Percentiles rank a stretch among this genome's conserved stretches.
Evolutionary conservation across 139 green algal species (phyloP).

Genomic region (Haematococcus sp.): DNA sequence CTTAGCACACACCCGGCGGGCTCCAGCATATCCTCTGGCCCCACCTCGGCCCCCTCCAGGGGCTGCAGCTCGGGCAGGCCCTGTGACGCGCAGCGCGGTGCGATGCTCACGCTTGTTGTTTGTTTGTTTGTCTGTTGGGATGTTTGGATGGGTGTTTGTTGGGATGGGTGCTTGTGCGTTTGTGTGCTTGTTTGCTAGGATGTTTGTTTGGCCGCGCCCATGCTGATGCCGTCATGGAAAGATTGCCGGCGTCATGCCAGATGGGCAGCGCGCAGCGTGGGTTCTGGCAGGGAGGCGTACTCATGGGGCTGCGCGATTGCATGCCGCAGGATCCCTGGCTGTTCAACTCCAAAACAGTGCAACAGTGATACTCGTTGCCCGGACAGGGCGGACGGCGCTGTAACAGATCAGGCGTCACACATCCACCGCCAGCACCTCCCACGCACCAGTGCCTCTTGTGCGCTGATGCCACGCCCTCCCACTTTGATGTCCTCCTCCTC

Average conservation of each 20-base stretch:
- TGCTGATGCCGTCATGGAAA: no score
- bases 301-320: not conserved
- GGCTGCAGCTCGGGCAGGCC: constrained; percentile 14
- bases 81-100: no score
- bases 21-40: constrained; percentile 23
- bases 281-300: not conserved
- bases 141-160: no score
- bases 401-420: not conserved
- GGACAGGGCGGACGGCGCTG: no score
- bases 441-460: constrained; percentile 15
- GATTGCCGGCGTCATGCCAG: no score
- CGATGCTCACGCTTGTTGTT: no score
- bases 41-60: constrained; percentile 19
- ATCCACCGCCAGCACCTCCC: not conserved
- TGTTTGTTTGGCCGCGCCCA: no score
- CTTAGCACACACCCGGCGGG: constrained; percentile 32
- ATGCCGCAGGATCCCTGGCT: no score
- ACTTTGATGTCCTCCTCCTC: constrained; percentile 21
- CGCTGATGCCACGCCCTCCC: not conserved
- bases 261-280: not conserved
- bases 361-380: no score
- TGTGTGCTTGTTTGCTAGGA: constrained; percentile 6
- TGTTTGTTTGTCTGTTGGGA: constrained; percentile 4
- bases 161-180: not conserved
- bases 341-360: no score